phyloP scores from a whole-genome alignment of 805 yeast genomes.

The Saccharomyces mikatae region DNA sequence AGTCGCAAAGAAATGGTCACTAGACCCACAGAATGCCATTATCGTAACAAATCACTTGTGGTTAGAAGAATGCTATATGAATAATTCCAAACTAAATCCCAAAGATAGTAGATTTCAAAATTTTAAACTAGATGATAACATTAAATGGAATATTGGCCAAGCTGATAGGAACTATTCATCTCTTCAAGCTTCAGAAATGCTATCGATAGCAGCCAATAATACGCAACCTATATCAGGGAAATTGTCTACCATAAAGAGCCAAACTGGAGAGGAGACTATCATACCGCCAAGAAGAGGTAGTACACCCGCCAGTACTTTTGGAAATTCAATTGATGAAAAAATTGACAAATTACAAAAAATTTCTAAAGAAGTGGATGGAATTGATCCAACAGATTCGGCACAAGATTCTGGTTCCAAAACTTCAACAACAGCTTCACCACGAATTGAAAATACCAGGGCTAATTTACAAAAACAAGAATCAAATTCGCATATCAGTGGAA shows the following conservation, averaged over 20 bases:
- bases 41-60: conserved; percentile 71
- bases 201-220: background rate
- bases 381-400: background rate
- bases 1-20: conserved; percentile 62
- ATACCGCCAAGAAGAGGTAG: background rate
- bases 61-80: conserved; percentile 70
- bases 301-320: background rate
- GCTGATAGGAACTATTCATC: background rate
- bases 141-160: background rate
- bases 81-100: conserved; percentile 12
- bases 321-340: background rate
- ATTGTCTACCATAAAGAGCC: background rate
- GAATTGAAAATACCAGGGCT: background rate
- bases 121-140: background rate
- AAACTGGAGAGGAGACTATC: background rate
- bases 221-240: background rate
- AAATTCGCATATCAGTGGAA: background rate
- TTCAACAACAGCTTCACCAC: background rate
- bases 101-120: conserved; percentile 6
- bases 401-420: background rate
- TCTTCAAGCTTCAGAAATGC: background rate
- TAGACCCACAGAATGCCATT: conserved; percentile 13
- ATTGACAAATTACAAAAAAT: background rate
- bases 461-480: background rate
- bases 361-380: background rate